Evolutionary conservation across 192 early-diverging fungal species (phyloP).

Genomic region (Pilaira anomala): DNA sequence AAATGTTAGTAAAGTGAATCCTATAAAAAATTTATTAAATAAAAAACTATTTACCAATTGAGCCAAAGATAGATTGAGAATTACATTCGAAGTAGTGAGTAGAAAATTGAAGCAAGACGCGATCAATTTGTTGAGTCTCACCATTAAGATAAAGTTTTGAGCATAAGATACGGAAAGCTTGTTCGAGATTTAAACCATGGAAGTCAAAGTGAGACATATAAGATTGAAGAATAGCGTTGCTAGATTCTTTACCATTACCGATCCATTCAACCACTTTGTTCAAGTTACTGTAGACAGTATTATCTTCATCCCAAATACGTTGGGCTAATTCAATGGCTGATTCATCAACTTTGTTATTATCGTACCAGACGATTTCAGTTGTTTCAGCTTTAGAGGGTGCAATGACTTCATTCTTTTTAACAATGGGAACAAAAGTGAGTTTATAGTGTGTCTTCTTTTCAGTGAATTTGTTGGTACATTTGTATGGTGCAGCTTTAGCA

Average conservation of each 20-base stretch:
- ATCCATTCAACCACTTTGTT: constrained; percentile 33
- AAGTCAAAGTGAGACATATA: constrained; percentile 35
- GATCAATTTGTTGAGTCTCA: constrained; percentile 92
- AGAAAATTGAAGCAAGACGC: constrained; percentile 81
- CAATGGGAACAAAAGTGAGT: constrained; percentile 1
- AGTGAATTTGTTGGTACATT: too few relatives aligned
- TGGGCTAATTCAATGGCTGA: constrained; percentile 15
- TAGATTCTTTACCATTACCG: constrained; percentile 23
- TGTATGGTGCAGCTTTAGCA: too few relatives aligned
- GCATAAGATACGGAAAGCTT: constrained; percentile 52
- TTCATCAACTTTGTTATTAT: background rate
- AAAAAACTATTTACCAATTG: constrained; percentile 26
- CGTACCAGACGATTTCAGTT: background rate
- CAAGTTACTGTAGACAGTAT: constrained; percentile 11
- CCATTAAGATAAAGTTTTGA: constrained; percentile 78
- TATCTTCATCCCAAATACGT: constrained; percentile 30
- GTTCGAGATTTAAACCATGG: constrained; percentile 19
- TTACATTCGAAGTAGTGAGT: constrained; percentile 83
- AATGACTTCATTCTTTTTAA: background rate
- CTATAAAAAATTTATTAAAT: background rate
- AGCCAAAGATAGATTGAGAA: constrained; percentile 49
- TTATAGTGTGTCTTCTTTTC: background rate
- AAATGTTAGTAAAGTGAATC: background rate
- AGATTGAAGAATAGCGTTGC: constrained; percentile 10
- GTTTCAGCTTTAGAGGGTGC: constrained; percentile 2